These are phyloP conservation scores for Cucurbita argyrosperma DNA, from an alignment of 306 rosid species.

Conservation along the genomic window DNA sequence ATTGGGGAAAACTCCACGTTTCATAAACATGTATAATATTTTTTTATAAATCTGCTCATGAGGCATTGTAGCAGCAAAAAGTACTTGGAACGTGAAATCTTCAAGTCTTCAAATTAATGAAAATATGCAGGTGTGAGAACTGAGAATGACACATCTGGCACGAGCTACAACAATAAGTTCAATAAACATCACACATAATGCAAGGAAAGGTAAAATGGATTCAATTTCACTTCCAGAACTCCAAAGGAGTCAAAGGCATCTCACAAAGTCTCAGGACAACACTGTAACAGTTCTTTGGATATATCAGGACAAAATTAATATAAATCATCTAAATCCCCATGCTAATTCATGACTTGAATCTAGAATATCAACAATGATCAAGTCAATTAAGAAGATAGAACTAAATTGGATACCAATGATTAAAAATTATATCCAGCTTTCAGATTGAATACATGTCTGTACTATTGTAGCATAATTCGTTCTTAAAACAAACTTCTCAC, in stretches of 20 bases:
- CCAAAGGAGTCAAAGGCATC: background rate
- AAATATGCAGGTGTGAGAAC: background rate
- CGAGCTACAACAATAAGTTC: background rate
- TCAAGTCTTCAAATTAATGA: background rate
- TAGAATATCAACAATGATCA: background rate
- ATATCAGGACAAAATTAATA: background rate
- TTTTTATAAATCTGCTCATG: background rate
- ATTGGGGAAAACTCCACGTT: background rate
- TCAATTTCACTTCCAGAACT: background rate
- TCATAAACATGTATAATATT: background rate
- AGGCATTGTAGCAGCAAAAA: background rate
- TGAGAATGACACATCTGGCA: background rate
- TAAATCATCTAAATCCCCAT: background rate
- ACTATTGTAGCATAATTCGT: background rate
- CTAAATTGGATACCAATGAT: background rate
- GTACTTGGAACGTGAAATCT: background rate
- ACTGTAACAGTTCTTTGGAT: background rate
- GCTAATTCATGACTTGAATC: background rate
- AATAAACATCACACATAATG: background rate
- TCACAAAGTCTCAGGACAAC: background rate
- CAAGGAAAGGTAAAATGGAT: background rate
- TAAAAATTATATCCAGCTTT: background rate
- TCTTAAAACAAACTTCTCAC: background rate
- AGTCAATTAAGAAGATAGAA: background rate
- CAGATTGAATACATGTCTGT: background rate